Conservation (phyloP, 768 basidiomycete genomes). For the Aureoboletus auriporus region DNA sequence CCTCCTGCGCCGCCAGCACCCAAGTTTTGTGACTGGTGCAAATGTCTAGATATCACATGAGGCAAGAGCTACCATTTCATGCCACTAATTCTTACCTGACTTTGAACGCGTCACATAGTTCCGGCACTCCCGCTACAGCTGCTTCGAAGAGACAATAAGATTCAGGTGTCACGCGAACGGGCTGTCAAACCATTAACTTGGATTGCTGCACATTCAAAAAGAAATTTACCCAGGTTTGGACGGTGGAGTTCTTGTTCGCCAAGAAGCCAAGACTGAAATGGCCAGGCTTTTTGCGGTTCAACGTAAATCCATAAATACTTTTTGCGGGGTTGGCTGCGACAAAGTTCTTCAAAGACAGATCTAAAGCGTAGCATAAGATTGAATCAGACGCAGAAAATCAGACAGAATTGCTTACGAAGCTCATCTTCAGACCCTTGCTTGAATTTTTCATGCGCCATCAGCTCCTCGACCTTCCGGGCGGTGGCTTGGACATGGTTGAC, state of each 20-base stretch:
- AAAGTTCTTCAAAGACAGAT: conserved; percentile 83
- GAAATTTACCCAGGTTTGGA: conserved; percentile 79
- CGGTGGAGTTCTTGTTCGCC: conserved; percentile 83
- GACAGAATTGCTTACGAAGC: conserved; percentile 62
- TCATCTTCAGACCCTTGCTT: conserved; percentile 85
- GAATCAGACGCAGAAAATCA: neutral
- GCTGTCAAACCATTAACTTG: conserved; percentile 40
- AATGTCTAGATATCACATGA: conserved; percentile 45
- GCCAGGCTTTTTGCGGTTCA: conserved; percentile 86
- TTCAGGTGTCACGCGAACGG: conserved; percentile 81
- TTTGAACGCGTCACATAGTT: conserved; percentile 97
- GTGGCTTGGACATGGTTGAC: conserved; percentile 96
- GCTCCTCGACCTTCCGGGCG: conserved; percentile 87
- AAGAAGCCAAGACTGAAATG: conserved; percentile 93
- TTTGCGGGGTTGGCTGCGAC: conserved; percentile 91
- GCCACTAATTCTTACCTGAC: conserved; percentile 48
- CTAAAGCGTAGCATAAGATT: conserved; percentile 35
- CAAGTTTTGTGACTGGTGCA: conserved; percentile 72
- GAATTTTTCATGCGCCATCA: conserved; percentile 95
- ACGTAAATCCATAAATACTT: conserved; percentile 93
- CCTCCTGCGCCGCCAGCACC: conserved; percentile 52
- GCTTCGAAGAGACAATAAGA: conserved; percentile 90
- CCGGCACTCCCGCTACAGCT: conserved; percentile 85
- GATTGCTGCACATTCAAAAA: neutral
- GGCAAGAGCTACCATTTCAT: neutral